A percentile compares a stretch with the other conserved stretches of the same genome.
Evolutionary conservation across 2,329 filamentous ascomycete genomes (phyloP).

Genomic region (Penicillium sp.): DNA sequence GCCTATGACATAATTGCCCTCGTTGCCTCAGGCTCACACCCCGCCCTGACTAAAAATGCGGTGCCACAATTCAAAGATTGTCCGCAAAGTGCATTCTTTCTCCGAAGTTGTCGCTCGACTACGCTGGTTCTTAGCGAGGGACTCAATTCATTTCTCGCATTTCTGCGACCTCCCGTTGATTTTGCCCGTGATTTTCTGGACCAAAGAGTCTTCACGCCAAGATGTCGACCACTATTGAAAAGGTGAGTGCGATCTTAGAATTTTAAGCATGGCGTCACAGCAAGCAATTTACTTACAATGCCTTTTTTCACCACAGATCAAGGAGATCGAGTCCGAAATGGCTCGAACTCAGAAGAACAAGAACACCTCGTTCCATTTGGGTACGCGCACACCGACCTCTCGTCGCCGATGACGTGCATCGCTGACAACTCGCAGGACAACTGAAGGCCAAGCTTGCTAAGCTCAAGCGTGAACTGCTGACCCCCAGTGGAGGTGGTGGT

Average conservation of each 20-base stretch:
- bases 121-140: constrained; percentile 13
- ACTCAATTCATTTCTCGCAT: background rate
- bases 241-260: constrained; percentile 66
- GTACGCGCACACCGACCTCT: constrained; percentile 40
- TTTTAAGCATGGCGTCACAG: constrained; percentile 6
- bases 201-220: constrained; percentile 43
- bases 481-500: constrained; percentile 75
- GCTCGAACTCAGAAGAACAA: constrained; percentile 97
- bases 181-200: constrained; percentile 10
- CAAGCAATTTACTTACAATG: constrained; percentile 29
- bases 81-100: constrained; percentile 22
- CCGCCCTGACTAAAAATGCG: constrained; percentile 33
- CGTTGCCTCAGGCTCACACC: constrained; percentile 27
- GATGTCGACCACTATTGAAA: constrained; percentile 97
- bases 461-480: constrained; percentile 92
- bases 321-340: constrained; percentile 97
- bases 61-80: constrained; percentile 35
- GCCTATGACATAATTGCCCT: constrained; percentile 22
- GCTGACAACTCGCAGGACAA: constrained; percentile 58
- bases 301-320: constrained; percentile 66
- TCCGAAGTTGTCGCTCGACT: constrained; percentile 6
- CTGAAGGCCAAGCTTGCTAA: constrained; percentile 98
- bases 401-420: constrained; percentile 6
- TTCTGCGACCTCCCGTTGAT: background rate
- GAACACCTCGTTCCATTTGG: constrained; percentile 88